These are phyloP conservation scores for Globisporangium nodosum DNA, from an alignment of 352 stramenopile species.

Conservation along the genomic window DNA sequence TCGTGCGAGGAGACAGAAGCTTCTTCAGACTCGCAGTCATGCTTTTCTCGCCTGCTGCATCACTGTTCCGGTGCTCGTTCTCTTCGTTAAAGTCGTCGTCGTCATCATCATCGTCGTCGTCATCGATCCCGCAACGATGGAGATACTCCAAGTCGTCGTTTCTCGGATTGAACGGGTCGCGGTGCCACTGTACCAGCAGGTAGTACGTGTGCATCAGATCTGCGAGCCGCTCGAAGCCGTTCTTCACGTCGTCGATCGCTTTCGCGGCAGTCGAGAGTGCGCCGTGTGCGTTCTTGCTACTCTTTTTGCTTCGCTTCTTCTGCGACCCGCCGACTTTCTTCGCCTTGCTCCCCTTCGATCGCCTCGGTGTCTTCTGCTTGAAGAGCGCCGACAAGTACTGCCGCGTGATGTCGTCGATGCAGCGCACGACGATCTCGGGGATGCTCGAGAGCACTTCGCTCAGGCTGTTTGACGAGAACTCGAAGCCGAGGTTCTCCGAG, in stretches of 20 bases:
- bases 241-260: constrained; percentile 54
- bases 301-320: background rate
- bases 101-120: constrained; percentile 74
- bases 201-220: constrained; percentile 89
- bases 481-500: constrained; percentile 69
- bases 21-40: constrained; percentile 14
- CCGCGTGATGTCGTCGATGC: constrained; percentile 62
- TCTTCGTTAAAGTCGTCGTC: constrained; percentile 30
- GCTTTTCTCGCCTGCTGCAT: constrained; percentile 3
- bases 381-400: constrained; percentile 43
- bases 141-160: constrained; percentile 72
- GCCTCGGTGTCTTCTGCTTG: constrained; percentile 12
- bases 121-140: constrained; percentile 77
- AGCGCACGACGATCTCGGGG: constrained; percentile 72
- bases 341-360: background rate
- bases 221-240: constrained; percentile 62
- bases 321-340: background rate
- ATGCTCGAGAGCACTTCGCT: constrained; percentile 72
- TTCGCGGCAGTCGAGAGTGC: constrained; percentile 22
- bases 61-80: constrained; percentile 10
- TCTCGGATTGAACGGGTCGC: constrained; percentile 70
- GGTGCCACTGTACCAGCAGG: constrained; percentile 87
- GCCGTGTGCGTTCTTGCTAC: background rate
- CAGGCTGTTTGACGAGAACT: constrained; percentile 66
- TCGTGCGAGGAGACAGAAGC: constrained; percentile 22